Conservation (phyloP, 495 filamentous ascomycete genomes). For the Darksidea phi region DNA sequence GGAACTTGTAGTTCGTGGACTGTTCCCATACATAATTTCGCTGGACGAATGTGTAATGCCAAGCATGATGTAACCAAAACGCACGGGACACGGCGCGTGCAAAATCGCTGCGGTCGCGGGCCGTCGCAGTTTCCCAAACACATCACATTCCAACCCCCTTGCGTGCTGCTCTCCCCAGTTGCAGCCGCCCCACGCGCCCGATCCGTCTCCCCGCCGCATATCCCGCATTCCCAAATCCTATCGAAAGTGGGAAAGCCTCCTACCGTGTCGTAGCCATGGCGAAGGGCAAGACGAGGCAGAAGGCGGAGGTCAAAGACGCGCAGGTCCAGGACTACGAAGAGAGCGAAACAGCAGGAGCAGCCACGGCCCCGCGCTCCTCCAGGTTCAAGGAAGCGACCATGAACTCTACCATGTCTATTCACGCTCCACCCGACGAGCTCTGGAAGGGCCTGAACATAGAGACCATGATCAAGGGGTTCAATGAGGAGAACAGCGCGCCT, state of each 20-base stretch:
- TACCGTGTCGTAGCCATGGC: too few species aligned
- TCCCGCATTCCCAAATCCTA: too few species aligned
- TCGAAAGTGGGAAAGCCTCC: too few species aligned
- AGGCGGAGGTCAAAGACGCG: not conserved
- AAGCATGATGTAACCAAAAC: not conserved
- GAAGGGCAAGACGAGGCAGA: too few species aligned
- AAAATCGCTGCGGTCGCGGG: not conserved
- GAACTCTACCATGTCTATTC: conserved; percentile 18
- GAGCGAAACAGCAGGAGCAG: not conserved
- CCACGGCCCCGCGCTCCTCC: not conserved
- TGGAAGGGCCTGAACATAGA: conserved; percentile 21
- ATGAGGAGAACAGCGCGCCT: conserved; percentile 6
- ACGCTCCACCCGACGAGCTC: conserved; percentile 9
- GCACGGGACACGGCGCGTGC: not conserved
- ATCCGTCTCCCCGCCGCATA: too few species aligned
- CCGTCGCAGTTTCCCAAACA: not conserved
- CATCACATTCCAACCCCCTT: not conserved
- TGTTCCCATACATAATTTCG: not conserved
- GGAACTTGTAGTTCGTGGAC: not conserved
- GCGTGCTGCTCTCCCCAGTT: too few species aligned
- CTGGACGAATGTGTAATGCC: not conserved
- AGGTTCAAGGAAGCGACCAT: conserved; percentile 25
- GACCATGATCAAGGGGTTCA: conserved; percentile 7
- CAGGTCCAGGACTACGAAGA: conserved; percentile 2
- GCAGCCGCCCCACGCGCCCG: too few species aligned